Percentiles rank a stretch among this genome's conserved stretches.
These are phyloP conservation scores for Auricularia sp. DNA, from an alignment of 768 basidiomycete species.

Conservation along the genomic window DNA sequence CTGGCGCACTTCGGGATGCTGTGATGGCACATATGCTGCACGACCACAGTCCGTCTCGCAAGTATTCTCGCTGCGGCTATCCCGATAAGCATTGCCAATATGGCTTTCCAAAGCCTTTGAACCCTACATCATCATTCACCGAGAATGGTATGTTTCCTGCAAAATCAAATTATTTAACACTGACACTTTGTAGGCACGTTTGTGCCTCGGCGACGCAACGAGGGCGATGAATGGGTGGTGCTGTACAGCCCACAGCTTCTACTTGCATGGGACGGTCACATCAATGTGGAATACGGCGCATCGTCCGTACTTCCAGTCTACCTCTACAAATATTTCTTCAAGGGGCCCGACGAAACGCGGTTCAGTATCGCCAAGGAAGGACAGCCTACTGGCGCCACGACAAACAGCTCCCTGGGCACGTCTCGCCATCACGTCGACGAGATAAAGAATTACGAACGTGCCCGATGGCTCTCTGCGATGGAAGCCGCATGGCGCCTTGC, in stretches of 20 bases:
- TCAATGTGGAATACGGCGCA: constrained; percentile 6
- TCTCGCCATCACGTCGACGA: constrained; percentile 18
- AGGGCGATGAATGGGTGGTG: constrained; percentile 2
- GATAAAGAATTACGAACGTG: constrained; percentile 26
- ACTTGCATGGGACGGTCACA: constrained; percentile 6
- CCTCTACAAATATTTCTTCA: constrained; percentile 13
- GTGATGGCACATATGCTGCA: neutral
- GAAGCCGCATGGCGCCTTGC: constrained; percentile 30
- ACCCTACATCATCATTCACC: no score
- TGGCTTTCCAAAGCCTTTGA: no score
- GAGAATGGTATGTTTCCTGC: no score
- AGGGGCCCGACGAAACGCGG: constrained; percentile 6
- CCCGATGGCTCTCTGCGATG: constrained; percentile 22
- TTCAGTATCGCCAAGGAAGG: neutral
- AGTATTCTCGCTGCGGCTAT: neutral
- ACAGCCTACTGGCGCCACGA: no score
- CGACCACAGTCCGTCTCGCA: neutral
- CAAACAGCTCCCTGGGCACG: neutral
- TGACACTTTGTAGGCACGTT: neutral
- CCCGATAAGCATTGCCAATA: neutral
- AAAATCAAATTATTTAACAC: no score
- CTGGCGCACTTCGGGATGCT: neutral
- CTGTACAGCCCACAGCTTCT: constrained; percentile 5
- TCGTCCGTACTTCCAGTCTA: constrained; percentile 7
- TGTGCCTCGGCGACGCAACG: neutral